phyloP scores from a whole-genome alignment of 2,329 filamentous ascomycete genomes.

The Cladosporium sp. region DNA sequence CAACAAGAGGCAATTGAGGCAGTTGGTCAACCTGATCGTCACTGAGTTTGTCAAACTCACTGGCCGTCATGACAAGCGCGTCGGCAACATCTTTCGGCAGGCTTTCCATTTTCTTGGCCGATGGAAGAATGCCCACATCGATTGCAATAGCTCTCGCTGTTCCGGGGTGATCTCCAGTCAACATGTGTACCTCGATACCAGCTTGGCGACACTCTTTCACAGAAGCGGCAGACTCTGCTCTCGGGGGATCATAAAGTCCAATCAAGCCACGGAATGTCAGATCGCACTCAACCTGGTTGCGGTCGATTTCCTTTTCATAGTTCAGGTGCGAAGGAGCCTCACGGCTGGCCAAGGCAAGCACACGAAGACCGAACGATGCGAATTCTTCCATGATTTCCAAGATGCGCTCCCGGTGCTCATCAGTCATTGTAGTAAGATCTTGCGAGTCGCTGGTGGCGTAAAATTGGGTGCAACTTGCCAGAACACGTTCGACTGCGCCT shows the following conservation, averaged over 20 bases:
- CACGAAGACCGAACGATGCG: constrained; percentile 62
- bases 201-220: constrained; percentile 67
- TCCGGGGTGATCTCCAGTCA: constrained; percentile 79
- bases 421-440: constrained; percentile 43
- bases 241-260: constrained; percentile 82
- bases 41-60: constrained; percentile 55
- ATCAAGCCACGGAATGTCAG: constrained; percentile 74
- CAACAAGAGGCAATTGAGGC: constrained; percentile 73
- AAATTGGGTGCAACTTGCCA: constrained; percentile 56
- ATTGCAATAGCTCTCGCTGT: constrained; percentile 74
- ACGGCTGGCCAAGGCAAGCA: constrained; percentile 60
- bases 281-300: constrained; percentile 61
- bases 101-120: constrained; percentile 49
- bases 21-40: constrained; percentile 72
- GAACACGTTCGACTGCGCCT: constrained; percentile 65
- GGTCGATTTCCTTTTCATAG: constrained; percentile 42
- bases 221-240: constrained; percentile 70
- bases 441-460: constrained; percentile 22
- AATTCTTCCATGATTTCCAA: constrained; percentile 65
- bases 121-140: constrained; percentile 68
- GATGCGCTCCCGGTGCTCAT: constrained; percentile 50
- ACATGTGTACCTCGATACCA: constrained; percentile 77
- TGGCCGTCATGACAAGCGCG: constrained; percentile 69
- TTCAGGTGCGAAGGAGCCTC: constrained; percentile 15
- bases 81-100: constrained; percentile 59